A percentile compares a stretch with the other conserved stretches of the same genome.
phyloP scores from a whole-genome alignment of 208 protist genomes.

The Acanthamoeba castellanii region DNA sequence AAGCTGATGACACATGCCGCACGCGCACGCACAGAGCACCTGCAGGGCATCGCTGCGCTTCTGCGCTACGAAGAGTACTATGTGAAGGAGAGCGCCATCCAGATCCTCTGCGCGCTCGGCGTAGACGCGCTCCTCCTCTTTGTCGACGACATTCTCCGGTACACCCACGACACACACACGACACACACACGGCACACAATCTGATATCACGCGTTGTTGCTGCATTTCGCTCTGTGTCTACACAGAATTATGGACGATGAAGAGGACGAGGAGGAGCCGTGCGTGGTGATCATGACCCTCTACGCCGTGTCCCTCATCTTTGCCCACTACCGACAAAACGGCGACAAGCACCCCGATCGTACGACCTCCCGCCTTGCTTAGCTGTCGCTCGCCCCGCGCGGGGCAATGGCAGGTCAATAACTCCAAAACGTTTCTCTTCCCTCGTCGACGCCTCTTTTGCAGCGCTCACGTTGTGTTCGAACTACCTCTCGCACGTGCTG shows the following conservation, averaged over 20 bases:
- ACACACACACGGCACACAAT: no score
- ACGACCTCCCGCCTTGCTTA: background rate
- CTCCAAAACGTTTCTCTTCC: no score
- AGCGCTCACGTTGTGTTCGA: slow-evolving; percentile 6
- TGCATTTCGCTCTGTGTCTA: no score
- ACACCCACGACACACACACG: background rate
- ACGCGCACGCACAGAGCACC: background rate
- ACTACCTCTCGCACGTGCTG: slow-evolving; percentile 14
- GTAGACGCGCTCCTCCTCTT: slow-evolving; percentile 24
- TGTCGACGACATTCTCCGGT: slow-evolving; percentile 24
- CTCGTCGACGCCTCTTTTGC: background rate
- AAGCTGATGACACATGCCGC: no score
- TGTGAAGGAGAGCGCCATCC: slow-evolving; percentile 22
- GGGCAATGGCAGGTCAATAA: no score
- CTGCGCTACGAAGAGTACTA: slow-evolving; percentile 32
- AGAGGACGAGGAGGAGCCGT: slow-evolving; percentile 30
- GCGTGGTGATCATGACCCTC: slow-evolving; percentile 44
- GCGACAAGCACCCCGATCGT: background rate
- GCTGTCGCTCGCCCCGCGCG: no score
- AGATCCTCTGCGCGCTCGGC: slow-evolving; percentile 28
- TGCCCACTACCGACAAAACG: slow-evolving; percentile 27
- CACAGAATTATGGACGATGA: slow-evolving; percentile 26
- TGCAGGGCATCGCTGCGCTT: slow-evolving; percentile 15
- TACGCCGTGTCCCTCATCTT: slow-evolving; percentile 36
- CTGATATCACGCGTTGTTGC: no score